Evolutionary conservation across 2,329 filamentous ascomycete species (phyloP), one percentile per base, ranked within the genome.

Genomic region (Diplodia intermedia): DNA sequence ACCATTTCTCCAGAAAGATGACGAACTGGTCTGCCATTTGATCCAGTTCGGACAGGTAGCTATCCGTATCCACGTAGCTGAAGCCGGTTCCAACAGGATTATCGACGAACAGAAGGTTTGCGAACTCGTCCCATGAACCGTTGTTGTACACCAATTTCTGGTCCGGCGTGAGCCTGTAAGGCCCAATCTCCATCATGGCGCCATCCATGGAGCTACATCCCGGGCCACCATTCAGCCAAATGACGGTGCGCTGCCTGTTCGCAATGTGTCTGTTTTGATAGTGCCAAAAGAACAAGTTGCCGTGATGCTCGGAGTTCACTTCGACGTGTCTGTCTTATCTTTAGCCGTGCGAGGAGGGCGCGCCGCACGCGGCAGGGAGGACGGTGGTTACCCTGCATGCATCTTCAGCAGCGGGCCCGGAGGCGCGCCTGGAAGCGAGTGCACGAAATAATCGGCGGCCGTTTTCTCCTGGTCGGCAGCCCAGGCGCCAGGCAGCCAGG

Each of bases 271-370:
- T 88, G 78, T 98, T 98, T 78, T 97, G 89, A 78, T 92, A 97
- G 76, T 97, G 92, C 95, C 95, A 99, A 84, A 99, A 99, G 85
- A 98, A 99, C 20, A 99, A 82, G 79, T 98, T 97, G 73, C 93
- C 94, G 77, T 98, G 93, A 78, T 91, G 87, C 72, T 93, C 89
- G 23, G 91, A 87, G 40, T 89, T 91, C 75, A 99, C 86, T 81
- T 98, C 94, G 79, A 99, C 90, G 82, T 99, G 95, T 66, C 93
- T 97, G 77, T 62, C 18, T 49, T 47, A 50, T 20, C 31, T 31
- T 63, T 52, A 63, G 60, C 60, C 54, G n/a, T 31, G 43, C 36
- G 43, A 63, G 31, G n/a, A 63, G 60, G 26, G 47, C 20, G 29
- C 43, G 60, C 56, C 18, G 43, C 29, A n/a, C 12, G 7, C 29